A percentile compares a stretch with the other conserved stretches of the same genome.
Evolutionary conservation across 2,329 filamentous ascomycete genomes (phyloP).

Genomic region (Alternaria sp.): DNA sequence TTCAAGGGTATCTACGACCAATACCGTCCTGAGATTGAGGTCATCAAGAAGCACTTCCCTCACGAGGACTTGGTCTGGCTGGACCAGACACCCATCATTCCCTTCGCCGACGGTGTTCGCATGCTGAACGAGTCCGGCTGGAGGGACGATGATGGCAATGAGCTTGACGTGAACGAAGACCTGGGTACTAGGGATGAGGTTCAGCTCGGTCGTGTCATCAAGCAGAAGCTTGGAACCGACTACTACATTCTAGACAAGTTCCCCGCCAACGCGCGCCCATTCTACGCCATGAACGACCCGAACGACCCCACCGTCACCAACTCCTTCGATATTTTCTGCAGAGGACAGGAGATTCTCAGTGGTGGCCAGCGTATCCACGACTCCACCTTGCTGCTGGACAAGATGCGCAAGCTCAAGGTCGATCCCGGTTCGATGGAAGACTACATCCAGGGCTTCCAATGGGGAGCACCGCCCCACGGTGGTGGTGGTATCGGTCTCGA

Average conservation of each 20-base stretch:
- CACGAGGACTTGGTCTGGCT: conserved; percentile 87
- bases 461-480: conserved; percentile 86
- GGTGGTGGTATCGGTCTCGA: conserved; percentile 91
- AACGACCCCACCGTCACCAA: conserved; percentile 78
- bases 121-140: conserved; percentile 81
- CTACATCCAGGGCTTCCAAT: conserved; percentile 87
- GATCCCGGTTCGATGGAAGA: conserved; percentile 85
- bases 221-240: conserved; percentile 84
- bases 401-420: conserved; percentile 78
- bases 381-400: conserved; percentile 72
- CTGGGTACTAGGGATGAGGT: conserved; percentile 87
- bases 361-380: conserved; percentile 94
- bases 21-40: conserved; percentile 74
- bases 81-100: conserved; percentile 81
- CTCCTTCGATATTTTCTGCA: conserved; percentile 93
- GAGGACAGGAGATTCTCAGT: conserved; percentile 90
- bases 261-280: conserved; percentile 80
- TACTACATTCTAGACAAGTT: conserved; percentile 97
- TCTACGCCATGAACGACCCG: conserved; percentile 88
- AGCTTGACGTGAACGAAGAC: conserved; percentile 75
- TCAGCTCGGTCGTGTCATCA: conserved; percentile 81
- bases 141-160: conserved; percentile 77
- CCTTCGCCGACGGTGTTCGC: conserved; percentile 78
- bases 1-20: conserved; percentile 74
- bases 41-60: conserved; percentile 83